Conservation (phyloP, 2,329 filamentous ascomycete genomes). For the Lachnellula arida region DNA sequence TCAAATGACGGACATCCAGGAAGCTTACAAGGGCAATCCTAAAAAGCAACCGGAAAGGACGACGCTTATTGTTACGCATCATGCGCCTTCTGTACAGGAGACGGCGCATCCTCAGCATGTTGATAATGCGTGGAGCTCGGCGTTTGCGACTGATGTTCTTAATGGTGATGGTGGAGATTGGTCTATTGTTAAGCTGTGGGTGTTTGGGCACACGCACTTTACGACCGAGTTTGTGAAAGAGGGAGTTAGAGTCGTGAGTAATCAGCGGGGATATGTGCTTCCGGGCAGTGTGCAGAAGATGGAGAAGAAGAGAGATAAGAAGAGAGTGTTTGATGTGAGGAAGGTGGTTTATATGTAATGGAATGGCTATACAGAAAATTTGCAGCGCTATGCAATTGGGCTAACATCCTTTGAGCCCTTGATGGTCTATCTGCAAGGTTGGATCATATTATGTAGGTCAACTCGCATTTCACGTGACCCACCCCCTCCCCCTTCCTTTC, state of each 20-base stretch:
- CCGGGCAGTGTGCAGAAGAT: not conserved
- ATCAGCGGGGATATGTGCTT: constrained; percentile 39
- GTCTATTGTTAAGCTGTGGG: constrained; percentile 35
- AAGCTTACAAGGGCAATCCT: not conserved
- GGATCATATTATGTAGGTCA: too few relatives aligned
- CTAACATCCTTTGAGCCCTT: too few relatives aligned
- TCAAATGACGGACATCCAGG: constrained; percentile 30
- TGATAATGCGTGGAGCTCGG: constrained; percentile 32
- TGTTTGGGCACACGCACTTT: constrained; percentile 43
- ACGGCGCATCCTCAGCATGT: constrained; percentile 44
- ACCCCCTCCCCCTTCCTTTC: too few relatives aligned
- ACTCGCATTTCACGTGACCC: too few relatives aligned
- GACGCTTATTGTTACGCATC: constrained; percentile 38
- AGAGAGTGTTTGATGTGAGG: not conserved
- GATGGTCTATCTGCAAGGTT: too few relatives aligned
- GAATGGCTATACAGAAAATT: too few relatives aligned
- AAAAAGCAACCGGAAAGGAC: constrained; percentile 31
- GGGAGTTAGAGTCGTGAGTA: constrained; percentile 35
- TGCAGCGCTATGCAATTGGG: too few relatives aligned
- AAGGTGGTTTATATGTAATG: not conserved
- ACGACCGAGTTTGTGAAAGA: constrained; percentile 37
- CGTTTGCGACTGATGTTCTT: constrained; percentile 51
- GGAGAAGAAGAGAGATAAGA: not conserved
- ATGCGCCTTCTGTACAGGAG: constrained; percentile 39
- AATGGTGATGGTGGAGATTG: constrained; percentile 1